A percentile compares a stretch with the other conserved stretches of the same genome.
Evolutionary conservation across 208 protist genomes (phyloP).

Genomic region (Crithidia brevicula): DNA sequence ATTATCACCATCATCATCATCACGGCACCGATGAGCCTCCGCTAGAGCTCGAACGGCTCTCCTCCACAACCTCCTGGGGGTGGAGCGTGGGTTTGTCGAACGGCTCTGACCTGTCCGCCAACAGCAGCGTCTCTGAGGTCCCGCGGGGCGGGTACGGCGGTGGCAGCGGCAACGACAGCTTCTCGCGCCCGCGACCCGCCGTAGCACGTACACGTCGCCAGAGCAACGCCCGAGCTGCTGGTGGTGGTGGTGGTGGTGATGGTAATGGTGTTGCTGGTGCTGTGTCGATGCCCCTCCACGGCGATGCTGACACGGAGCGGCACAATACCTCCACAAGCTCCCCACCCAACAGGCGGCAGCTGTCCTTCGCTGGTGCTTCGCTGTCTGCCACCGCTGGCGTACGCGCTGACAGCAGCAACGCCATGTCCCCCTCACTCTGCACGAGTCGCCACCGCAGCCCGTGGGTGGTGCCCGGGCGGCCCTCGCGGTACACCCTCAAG

Average conservation of each 20-base stretch:
- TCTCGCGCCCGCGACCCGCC: conserved; percentile 23
- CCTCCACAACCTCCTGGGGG: conserved; percentile 3
- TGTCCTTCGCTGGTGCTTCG: background rate
- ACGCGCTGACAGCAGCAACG: background rate
- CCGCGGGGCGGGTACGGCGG: background rate
- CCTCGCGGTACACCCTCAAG: conserved; percentile 18
- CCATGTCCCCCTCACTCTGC: background rate
- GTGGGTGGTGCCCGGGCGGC: conserved; percentile 24
- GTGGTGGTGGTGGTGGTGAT: too few relatives aligned
- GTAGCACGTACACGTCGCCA: conserved; percentile 11
- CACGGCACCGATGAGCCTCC: background rate
- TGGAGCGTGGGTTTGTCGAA: conserved; percentile 12
- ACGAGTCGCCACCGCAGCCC: conserved; percentile 1
- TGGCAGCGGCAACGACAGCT: conserved; percentile 26
- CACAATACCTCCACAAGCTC: background rate
- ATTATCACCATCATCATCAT: background rate
- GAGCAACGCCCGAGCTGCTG: too few relatives aligned
- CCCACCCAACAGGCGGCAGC: background rate
- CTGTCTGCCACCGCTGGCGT: background rate
- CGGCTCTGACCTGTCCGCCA: background rate
- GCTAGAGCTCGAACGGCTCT: conserved; percentile 1
- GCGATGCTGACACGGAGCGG: background rate
- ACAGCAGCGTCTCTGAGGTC: conserved; percentile 13
- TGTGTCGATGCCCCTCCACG: background rate
- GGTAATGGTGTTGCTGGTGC: background rate